These are phyloP conservation scores for Tolypocladium tropicale DNA, from an alignment of 2,329 filamentous ascomycete species.

Conservation along the genomic window DNA sequence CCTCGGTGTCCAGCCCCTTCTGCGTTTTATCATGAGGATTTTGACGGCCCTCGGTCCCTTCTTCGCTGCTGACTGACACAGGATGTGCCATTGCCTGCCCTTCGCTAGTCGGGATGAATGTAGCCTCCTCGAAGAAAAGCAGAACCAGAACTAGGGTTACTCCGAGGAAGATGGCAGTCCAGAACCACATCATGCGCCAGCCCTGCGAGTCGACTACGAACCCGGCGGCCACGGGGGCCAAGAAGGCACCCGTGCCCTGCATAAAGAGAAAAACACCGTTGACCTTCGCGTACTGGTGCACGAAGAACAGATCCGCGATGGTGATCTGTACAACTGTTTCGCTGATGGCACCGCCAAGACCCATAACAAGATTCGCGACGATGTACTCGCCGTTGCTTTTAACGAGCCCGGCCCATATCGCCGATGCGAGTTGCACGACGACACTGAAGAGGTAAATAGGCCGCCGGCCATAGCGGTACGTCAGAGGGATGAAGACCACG, in stretches of 20 bases:
- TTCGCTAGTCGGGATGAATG: neutral
- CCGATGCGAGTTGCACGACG: constrained; percentile 22
- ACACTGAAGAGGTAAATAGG: constrained; percentile 22
- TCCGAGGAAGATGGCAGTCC: constrained; percentile 11
- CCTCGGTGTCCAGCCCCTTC: neutral
- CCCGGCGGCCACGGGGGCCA: constrained; percentile 19
- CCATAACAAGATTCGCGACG: constrained; percentile 24
- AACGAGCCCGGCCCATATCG: constrained; percentile 31
- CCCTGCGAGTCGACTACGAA: constrained; percentile 12
- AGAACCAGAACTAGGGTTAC: constrained; percentile 3
- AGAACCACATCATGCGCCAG: constrained; percentile 30
- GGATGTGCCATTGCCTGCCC: neutral
- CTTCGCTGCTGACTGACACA: neutral
- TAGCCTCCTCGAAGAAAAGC: neutral
- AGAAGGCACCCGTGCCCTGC: constrained; percentile 15
- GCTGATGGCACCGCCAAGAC: constrained; percentile 25
- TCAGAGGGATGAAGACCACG: constrained; percentile 11
- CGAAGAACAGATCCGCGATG: constrained; percentile 20
- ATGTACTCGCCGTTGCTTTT: constrained; percentile 30
- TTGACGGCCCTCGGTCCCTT: neutral
- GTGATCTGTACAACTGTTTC: constrained; percentile 29
- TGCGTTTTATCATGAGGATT: neutral
- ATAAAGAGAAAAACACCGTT: constrained; percentile 21
- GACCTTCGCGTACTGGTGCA: constrained; percentile 26
- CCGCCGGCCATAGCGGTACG: constrained; percentile 13